Conservation (phyloP, 768 basidiomycete genomes). For the Leccinum rimulosum region DNA sequence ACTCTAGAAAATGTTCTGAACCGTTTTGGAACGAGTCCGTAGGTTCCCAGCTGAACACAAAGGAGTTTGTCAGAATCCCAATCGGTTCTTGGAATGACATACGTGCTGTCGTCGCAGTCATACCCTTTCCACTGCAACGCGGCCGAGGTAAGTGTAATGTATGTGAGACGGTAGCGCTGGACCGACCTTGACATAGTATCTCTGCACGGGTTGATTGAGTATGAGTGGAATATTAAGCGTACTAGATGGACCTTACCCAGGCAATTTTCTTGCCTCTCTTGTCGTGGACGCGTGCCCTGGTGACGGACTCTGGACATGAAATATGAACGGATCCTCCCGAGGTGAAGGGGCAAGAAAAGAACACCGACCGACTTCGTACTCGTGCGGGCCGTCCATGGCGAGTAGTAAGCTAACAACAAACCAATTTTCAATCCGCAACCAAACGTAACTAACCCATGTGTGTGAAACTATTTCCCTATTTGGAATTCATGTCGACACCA, state of each 20-base stretch:
- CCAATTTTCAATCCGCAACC: too few relatives aligned
- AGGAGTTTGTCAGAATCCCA: constrained; percentile 5
- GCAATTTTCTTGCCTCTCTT: constrained; percentile 44
- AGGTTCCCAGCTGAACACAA: constrained; percentile 61
- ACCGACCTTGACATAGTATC: constrained; percentile 59
- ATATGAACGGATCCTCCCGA: not conserved
- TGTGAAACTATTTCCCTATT: not conserved
- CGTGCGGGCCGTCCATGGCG: constrained; percentile 40
- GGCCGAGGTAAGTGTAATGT: constrained; percentile 4
- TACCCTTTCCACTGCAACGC: constrained; percentile 60
- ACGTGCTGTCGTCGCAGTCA: constrained; percentile 54
- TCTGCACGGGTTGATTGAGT: constrained; percentile 35
- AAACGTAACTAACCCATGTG: not conserved
- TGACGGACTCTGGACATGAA: constrained; percentile 45
- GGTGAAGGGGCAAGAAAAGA: not conserved
- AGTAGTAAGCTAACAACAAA: constrained; percentile 6
- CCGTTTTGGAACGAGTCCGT: constrained; percentile 51
- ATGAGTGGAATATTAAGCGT: constrained; percentile 3
- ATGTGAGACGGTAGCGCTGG: not conserved
- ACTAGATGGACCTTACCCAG: constrained; percentile 45
- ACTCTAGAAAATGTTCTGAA: constrained; percentile 49
- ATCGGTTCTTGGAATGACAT: constrained; percentile 26
- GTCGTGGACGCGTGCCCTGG: constrained; percentile 48
- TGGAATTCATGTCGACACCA: not conserved
- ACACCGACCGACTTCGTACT: constrained; percentile 69